Evolutionary conservation across 75 land plant genomes (phyloP).

Genomic region (Selaginella moellendorffii): DNA sequence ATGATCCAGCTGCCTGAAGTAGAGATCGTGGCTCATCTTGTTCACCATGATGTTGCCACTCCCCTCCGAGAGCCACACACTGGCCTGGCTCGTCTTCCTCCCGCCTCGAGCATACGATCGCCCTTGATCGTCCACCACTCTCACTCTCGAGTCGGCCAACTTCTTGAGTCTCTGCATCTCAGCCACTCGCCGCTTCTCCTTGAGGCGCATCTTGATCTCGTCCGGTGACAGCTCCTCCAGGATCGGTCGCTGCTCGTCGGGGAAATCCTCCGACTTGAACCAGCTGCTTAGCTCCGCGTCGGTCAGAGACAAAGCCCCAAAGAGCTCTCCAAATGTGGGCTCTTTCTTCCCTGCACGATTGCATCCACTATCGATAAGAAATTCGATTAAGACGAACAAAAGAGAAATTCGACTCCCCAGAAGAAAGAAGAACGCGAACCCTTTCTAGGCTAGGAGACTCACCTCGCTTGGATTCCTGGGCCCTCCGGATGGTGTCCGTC

Average conservation of each 20-base stretch:
- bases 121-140: slow-evolving; percentile 66
- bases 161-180: slow-evolving; percentile 68
- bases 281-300: slow-evolving; percentile 67
- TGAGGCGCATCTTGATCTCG: slow-evolving; percentile 18
- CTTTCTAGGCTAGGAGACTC: not conserved
- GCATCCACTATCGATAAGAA: not conserved
- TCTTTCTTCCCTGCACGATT: slow-evolving; percentile 8
- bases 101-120: slow-evolving; percentile 86
- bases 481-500: not conserved
- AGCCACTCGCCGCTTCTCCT: slow-evolving; percentile 44
- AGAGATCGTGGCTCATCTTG: slow-evolving; percentile 55
- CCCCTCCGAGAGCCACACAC: slow-evolving; percentile 80
- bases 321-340: slow-evolving; percentile 66
- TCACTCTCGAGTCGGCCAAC: slow-evolving; percentile 50
- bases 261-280: slow-evolving; percentile 54
- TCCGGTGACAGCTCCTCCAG: slow-evolving; percentile 36
- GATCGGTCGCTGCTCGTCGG: slow-evolving; percentile 43
- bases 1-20: slow-evolving; percentile 65
- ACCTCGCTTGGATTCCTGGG: not conserved
- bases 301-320: slow-evolving; percentile 61
- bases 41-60: slow-evolving; percentile 61
- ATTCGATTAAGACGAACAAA: not conserved
- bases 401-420: not conserved
- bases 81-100: slow-evolving; percentile 77
- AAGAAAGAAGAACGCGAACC: not conserved